phyloP scores from a whole-genome alignment of 306 rosid genomes.

The Pyrus betulifolia region DNA sequence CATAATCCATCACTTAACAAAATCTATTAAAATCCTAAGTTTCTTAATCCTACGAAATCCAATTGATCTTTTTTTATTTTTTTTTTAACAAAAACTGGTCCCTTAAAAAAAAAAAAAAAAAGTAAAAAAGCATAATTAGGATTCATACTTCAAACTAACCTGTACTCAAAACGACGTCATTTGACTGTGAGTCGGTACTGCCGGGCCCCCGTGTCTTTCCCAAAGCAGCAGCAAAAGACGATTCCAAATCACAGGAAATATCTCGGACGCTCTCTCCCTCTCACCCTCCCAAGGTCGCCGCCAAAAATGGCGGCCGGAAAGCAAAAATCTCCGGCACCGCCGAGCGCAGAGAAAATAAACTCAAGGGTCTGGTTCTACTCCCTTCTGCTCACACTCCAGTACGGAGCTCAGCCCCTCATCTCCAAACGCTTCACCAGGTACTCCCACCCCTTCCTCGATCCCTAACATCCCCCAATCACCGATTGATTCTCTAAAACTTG shows the following conservation, averaged over 20 bases:
- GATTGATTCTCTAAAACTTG: background rate
- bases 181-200: background rate
- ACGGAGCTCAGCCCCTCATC: slow-evolving; percentile 94
- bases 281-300: slow-evolving; percentile 4
- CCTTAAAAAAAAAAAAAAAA: no score
- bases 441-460: background rate
- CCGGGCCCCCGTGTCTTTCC: background rate
- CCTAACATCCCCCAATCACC: background rate
- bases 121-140: no score
- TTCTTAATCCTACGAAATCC: no score
- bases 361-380: slow-evolving; percentile 56
- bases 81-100: no score
- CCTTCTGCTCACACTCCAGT: slow-evolving; percentile 73
- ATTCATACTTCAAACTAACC: background rate
- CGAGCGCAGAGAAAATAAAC: slow-evolving; percentile 18
- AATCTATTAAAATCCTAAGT: no score
- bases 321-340: slow-evolving; percentile 22
- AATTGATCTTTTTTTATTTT: no score
- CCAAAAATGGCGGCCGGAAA: slow-evolving; percentile 27
- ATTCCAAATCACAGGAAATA: background rate
- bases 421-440: slow-evolving; percentile 78
- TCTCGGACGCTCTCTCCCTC: background rate
- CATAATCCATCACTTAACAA: no score
- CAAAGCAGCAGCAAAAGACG: background rate
- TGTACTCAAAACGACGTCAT: background rate